Percentiles rank a stretch among this genome's conserved stretches.
Conservation (phyloP, 306 rosid species). For the Oxytropis ochrocephala region DNA sequence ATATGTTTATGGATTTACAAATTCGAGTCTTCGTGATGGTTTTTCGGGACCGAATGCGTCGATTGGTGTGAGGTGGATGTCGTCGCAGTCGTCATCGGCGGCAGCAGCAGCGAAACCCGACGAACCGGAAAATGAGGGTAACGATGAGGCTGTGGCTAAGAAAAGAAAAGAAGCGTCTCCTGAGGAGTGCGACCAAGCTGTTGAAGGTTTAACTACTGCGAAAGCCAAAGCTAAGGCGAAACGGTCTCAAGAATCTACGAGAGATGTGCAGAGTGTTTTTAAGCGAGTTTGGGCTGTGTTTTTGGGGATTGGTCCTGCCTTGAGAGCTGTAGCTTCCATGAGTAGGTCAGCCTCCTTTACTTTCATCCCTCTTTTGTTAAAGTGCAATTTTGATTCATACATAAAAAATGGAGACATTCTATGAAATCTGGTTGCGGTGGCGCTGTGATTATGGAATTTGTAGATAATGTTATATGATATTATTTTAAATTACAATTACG, state of each 20-base stretch:
- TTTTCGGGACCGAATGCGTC: slow-evolving; percentile 13
- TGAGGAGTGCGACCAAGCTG: slow-evolving; percentile 93
- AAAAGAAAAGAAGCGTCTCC: slow-evolving; percentile 82
- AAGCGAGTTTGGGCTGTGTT: slow-evolving; percentile 46
- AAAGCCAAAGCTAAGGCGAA: slow-evolving; percentile 91
- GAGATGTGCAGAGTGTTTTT: slow-evolving; percentile 30
- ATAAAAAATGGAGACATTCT: neutral
- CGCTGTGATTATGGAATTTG: neutral
- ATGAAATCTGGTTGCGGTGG: neutral
- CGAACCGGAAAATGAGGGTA: slow-evolving; percentile 34
- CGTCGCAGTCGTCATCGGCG: slow-evolving; percentile 32
- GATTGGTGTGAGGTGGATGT: slow-evolving; percentile 32
- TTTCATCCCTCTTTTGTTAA: neutral
- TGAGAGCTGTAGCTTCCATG: slow-evolving; percentile 74
- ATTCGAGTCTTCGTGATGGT: slow-evolving; percentile 8
- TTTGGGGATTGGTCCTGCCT: slow-evolving; percentile 80
- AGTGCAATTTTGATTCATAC: neutral
- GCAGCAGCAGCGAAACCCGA: slow-evolving; percentile 38
- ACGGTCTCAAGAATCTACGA: slow-evolving; percentile 52
- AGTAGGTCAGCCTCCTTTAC: slow-evolving; percentile 53
- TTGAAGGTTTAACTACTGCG: slow-evolving; percentile 67
- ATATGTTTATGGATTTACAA: neutral
- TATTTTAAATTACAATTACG: neutral
- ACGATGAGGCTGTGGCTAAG: slow-evolving; percentile 33
- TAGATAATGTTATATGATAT: neutral